These are phyloP conservation scores for Malus orientalis DNA, from an alignment of 306 rosid species.

Conservation along the genomic window DNA sequence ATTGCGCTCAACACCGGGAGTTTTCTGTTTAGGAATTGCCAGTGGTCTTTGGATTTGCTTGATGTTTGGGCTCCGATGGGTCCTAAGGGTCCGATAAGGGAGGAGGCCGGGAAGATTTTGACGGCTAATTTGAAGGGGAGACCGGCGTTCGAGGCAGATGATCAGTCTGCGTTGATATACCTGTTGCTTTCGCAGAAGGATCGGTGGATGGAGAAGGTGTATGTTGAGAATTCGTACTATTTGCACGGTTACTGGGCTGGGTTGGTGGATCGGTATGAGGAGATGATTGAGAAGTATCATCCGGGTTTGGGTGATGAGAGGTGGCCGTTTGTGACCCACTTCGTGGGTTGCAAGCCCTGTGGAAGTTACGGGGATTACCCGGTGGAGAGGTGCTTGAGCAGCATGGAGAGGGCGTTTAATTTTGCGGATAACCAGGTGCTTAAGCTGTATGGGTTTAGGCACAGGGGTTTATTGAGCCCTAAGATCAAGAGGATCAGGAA, in stretches of 20 bases:
- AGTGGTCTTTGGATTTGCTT: conserved; percentile 95
- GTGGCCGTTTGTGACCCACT: conserved; percentile 98
- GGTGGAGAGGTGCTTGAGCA: conserved; percentile 78
- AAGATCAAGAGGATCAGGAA: conserved; percentile 90
- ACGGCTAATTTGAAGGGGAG: conserved; percentile 89
- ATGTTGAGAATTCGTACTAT: conserved; percentile 82
- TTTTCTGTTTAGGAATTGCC: conserved; percentile 81
- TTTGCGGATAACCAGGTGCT: conserved; percentile 97
- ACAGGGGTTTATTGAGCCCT: conserved; percentile 87
- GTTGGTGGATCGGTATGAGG: conserved; percentile 90
- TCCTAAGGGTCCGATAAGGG: conserved; percentile 71
- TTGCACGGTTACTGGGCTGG: conserved; percentile 99
- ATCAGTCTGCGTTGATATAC: conserved; percentile 92
- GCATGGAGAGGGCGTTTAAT: conserved; percentile 98
- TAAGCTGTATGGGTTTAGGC: conserved; percentile 78
- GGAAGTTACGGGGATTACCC: conserved; percentile 99
- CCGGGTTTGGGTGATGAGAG: conserved; percentile 95
- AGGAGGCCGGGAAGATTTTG: conserved; percentile 82
- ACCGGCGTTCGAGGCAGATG: conserved; percentile 95
- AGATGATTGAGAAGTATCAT: conserved; percentile 94
- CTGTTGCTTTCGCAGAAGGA: conserved; percentile 77
- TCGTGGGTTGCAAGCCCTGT: conserved; percentile 98
- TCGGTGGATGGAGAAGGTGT: conserved; percentile 86
- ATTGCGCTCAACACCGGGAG: conserved; percentile 93
- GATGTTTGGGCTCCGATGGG: conserved; percentile 99